Conservation (phyloP, 1,139 yeast genomes). For the Geotrichum citri-aurantii region DNA sequence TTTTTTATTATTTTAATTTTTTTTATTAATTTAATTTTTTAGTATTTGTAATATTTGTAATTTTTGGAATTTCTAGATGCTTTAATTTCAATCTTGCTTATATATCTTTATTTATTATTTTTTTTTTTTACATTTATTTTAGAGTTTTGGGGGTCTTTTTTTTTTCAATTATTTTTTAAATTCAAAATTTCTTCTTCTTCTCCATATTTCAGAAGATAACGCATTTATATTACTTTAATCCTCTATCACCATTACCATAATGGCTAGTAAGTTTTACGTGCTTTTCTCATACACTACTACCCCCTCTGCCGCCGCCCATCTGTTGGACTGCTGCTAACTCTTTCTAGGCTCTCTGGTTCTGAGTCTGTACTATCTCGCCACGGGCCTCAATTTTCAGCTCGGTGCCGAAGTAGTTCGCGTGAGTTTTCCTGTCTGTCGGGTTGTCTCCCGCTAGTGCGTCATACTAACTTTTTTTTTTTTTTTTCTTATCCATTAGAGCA, state of each 20-base stretch:
- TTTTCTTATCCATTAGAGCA: not conserved
- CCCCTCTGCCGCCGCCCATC: not conserved
- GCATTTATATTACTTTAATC: not conserved
- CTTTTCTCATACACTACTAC: too few species aligned
- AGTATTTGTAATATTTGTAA: too few species aligned
- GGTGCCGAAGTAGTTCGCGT: constrained; percentile 17
- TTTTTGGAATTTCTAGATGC: too few species aligned
- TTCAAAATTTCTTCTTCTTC: not conserved
- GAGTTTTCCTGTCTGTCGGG: not conserved
- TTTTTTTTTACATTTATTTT: too few species aligned
- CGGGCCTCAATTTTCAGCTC: constrained; percentile 11
- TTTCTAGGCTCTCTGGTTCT: constrained; percentile 8
- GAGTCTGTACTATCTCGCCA: constrained; percentile 17
- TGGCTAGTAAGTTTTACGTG: not conserved
- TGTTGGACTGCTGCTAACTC: not conserved
- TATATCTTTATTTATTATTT: too few species aligned
- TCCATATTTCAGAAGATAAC: not conserved
- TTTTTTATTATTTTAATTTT: not conserved
- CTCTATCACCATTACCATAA: not conserved
- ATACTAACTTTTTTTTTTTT: not conserved
- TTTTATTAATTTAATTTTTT: not conserved
- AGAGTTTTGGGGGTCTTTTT: too few species aligned
- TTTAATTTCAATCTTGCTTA: too few species aligned
- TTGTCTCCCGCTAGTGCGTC: not conserved
- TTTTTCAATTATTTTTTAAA: not conserved